phyloP scores from a whole-genome alignment of 306 rosid species.

The Vigna angularis region DNA sequence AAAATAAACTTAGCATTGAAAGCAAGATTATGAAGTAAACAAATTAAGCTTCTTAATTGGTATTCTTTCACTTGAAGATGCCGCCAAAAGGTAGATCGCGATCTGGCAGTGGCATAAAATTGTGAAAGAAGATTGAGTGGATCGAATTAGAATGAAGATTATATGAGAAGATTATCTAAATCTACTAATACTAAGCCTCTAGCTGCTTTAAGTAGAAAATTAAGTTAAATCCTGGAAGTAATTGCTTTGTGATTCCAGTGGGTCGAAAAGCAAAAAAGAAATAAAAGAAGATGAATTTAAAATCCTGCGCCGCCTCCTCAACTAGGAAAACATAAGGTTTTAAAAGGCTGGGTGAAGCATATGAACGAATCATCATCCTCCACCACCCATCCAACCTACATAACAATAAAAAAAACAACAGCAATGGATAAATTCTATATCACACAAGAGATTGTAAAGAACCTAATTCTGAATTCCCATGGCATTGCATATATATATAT shows the following conservation, averaged over 20 bases:
- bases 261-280: neutral
- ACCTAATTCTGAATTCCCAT: slow-evolving; percentile 39
- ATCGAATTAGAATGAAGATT: slow-evolving; percentile 36
- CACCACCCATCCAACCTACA: slow-evolving; percentile 43
- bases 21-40: neutral
- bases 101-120: neutral
- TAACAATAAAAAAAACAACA: neutral
- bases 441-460: slow-evolving; percentile 40
- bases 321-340: slow-evolving; percentile 48
- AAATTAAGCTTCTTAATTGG: too few species aligned
- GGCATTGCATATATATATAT: slow-evolving; percentile 33
- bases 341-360: slow-evolving; percentile 49
- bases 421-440: slow-evolving; percentile 9
- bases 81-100: neutral
- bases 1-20: too few species aligned
- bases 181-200: neutral
- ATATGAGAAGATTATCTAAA: slow-evolving; percentile 35
- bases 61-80: slow-evolving; percentile 9
- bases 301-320: slow-evolving; percentile 48
- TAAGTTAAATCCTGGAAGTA: slow-evolving; percentile 30
- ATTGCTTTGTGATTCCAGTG: slow-evolving; percentile 16
- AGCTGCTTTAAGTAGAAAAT: slow-evolving; percentile 31
- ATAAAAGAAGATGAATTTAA: slow-evolving; percentile 29
- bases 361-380: slow-evolving; percentile 65
- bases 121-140: slow-evolving; percentile 6